These are phyloP conservation scores for Acanthamoeba healyi DNA, from an alignment of 208 protist species.

Conservation along the genomic window DNA sequence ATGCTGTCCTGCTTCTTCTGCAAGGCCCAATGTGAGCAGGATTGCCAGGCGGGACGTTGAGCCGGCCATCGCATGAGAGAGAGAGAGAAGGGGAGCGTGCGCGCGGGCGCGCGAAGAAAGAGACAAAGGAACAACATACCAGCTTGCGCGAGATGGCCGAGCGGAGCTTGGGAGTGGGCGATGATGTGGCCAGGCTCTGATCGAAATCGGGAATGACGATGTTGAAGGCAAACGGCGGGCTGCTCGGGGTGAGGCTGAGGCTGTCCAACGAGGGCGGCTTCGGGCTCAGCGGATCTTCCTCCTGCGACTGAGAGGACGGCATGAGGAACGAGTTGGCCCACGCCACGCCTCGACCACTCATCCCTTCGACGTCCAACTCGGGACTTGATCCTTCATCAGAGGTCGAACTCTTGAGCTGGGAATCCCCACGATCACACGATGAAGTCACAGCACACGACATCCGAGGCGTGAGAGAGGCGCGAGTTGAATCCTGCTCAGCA, in stretches of 20 bases:
- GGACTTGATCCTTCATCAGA: background rate
- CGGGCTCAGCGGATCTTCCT: background rate
- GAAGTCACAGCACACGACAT: too few species aligned
- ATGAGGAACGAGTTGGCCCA: background rate
- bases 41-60: too few species aligned
- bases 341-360: background rate
- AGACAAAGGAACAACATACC: too few species aligned
- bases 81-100: background rate
- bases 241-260: background rate
- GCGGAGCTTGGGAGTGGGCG: too few species aligned
- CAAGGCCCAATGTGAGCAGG: too few species aligned
- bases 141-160: background rate
- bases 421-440: background rate
- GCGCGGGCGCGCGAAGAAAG: too few species aligned
- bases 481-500: too few species aligned
- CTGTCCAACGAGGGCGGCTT: background rate
- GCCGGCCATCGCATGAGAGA: background rate
- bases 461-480: too few species aligned
- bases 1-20: background rate
- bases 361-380: background rate
- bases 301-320: background rate
- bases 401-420: background rate
- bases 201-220: conserved; percentile 24
- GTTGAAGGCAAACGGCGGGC: conserved; percentile 7
- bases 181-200: background rate